Conservation (phyloP, 2,329 filamentous ascomycete genomes). For the Aspergillus fructus region DNA sequence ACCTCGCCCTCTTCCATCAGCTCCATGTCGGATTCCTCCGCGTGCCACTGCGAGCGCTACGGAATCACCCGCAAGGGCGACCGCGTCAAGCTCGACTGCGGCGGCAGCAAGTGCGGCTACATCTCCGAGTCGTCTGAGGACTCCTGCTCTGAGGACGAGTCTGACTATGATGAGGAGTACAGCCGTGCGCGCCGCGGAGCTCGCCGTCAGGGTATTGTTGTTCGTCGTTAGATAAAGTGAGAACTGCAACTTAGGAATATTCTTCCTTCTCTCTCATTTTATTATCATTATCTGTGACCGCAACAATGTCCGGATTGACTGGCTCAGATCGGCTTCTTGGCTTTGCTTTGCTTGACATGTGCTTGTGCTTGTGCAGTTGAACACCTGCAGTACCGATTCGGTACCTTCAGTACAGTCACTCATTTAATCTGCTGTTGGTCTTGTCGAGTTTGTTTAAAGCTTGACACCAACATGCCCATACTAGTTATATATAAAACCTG, state of each 20-base stretch:
- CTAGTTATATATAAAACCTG: not conserved
- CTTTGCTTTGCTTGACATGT: slow-evolving; percentile 9
- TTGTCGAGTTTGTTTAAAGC: not conserved
- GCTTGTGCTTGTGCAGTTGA: slow-evolving; percentile 7
- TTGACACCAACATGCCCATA: not conserved
- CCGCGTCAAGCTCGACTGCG: slow-evolving; percentile 94
- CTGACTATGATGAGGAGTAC: slow-evolving; percentile 41
- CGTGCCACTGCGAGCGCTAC: slow-evolving; percentile 93
- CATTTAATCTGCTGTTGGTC: slow-evolving; percentile 12
- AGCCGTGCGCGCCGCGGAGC: slow-evolving; percentile 34
- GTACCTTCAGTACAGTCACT: slow-evolving; percentile 18
- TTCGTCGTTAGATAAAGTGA: slow-evolving; percentile 32
- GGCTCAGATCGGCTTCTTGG: slow-evolving; percentile 6
- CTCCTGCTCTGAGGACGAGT: slow-evolving; percentile 66
- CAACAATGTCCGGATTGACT: not conserved
- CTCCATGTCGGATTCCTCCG: slow-evolving; percentile 64
- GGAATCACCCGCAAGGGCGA: slow-evolving; percentile 92
- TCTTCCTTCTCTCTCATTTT: not conserved
- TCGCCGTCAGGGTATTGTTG: slow-evolving; percentile 40
- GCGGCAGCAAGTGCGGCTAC: slow-evolving; percentile 83
- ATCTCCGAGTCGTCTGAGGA: slow-evolving; percentile 62
- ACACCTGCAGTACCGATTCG: not conserved
- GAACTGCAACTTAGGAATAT: not conserved
- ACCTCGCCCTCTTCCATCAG: slow-evolving; percentile 58
- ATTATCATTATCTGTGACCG: not conserved